Evolutionary conservation across 2,329 filamentous ascomycete genomes (phyloP).

Genomic region (Cercospora sesami): DNA sequence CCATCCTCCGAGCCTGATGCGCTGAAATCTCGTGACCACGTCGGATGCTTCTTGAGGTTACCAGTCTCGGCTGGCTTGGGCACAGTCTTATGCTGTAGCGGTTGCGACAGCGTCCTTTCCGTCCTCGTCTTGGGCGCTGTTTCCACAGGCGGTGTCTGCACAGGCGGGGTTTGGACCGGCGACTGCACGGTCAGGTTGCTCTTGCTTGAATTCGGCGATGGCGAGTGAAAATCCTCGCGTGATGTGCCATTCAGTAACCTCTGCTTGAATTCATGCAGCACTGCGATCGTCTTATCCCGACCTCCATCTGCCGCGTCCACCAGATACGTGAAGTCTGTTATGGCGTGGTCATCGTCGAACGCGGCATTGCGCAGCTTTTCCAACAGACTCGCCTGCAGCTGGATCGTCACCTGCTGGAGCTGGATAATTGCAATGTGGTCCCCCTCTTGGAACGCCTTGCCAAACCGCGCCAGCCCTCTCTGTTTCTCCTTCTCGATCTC

Average conservation of each 20-base stretch:
- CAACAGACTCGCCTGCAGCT: conserved; percentile 35
- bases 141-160: conserved; percentile 6
- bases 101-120: conserved; percentile 10
- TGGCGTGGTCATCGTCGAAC: conserved; percentile 33
- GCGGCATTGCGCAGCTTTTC: conserved; percentile 36
- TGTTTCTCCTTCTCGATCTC: conserved; percentile 39
- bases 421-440: conserved; percentile 37
- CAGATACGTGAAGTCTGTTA: conserved; percentile 34
- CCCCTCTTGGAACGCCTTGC: conserved; percentile 36
- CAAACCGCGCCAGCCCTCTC: conserved; percentile 35
- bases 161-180: conserved; percentile 1
- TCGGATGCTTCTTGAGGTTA: conserved; percentile 17
- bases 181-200: conserved; percentile 18
- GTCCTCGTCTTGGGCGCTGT: conserved; percentile 9
- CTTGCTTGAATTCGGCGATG: conserved; percentile 22
- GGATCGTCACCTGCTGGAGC: conserved; percentile 37
- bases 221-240: conserved; percentile 5
- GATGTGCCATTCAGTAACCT: conserved; percentile 26
- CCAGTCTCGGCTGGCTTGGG: conserved; percentile 1
- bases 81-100: conserved; percentile 2
- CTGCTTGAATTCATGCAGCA: conserved; percentile 36
- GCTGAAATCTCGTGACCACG: conserved; percentile 28
- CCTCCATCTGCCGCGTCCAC: conserved; percentile 37
- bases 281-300: conserved; percentile 35
- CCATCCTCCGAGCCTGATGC: conserved; percentile 31